Evolutionary conservation across 768 basidiomycete species (phyloP), one percentile per base, ranked within the genome.

Genomic region (Lactarius vividus): DNA sequence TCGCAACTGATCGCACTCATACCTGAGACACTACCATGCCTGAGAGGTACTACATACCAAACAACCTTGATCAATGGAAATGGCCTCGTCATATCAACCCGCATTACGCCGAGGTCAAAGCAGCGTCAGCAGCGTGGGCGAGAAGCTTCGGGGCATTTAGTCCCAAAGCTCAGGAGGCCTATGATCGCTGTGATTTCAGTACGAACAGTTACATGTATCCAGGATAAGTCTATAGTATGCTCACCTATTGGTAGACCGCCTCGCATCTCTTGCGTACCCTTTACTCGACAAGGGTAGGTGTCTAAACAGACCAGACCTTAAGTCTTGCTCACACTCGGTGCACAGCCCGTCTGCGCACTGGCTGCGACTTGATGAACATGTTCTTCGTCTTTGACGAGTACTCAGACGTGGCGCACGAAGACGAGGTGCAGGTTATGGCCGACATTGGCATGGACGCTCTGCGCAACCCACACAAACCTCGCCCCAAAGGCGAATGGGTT

Each of bases 281-380:
- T 53, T 57, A 40, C 62, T 59, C 16, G 42, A 66, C 52, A 71
- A 64, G 28, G 69, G 69, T 69, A 37, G n/a, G 68, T 26, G 3
- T 46, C 46, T 13, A 11, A 40, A 54, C 23, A 57, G 53, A 28
- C 20, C 1, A 35, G n/a, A 29, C 16, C 16, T 31, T 35, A 16
- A 4, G 16, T 26, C 26, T n/a, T 29, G 23, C 64, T 65, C 39
- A 66, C 33, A 26, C 4, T 56, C 13, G 26, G 26, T 10, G 20
- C 28, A 37, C 49, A 72, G 57, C 57, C 35, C 64, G 72, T 31
- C 1, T 71, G 62, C 62, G 69, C 55, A 68, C 69, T 15, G 69
- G 69, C n/a, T 70, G 69, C 31, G 73, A 74, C 69, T 59, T 74
- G 26, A 73, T 74, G 73, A 74, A 73, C 49, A 68, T 68, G 67